Base-by-base conservation (phyloP, 2,329 filamentous ascomycete species). In the Aspergillus brunneoviolaceus region DNA sequence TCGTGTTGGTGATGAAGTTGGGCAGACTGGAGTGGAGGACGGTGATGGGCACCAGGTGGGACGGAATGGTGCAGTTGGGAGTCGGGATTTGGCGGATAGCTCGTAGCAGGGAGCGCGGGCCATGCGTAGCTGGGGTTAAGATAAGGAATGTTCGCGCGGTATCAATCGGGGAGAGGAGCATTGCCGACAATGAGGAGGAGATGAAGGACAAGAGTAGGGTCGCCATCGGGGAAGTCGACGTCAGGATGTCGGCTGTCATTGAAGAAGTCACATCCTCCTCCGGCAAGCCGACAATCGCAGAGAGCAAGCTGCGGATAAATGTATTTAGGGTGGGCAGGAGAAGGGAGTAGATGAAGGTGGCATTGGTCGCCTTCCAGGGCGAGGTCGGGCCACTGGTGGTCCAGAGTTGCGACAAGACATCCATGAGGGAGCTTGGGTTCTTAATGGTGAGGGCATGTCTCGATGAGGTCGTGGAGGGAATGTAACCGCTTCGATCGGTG, bases 311-410 rank as follows among this genome's bases (percentile, higher is more conserved):
- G 69, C 92, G 86, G 10, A 93, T 90, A 88, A 96, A 99, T 67
- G 91, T 93, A 74, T 98, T 95, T 31, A 96, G 80, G 7, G 96
- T 89, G 11, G 92, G 92, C 63, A 93, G 86, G 19, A 98, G 82
- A 51, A 97, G 86, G 0, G 88, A 90, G 77, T 98, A 96, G 53
- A 98, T 82, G 71, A 98, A 99, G 1, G 92, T 96, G 14, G 90
- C 87, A 73, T 98, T 98, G 42, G 92, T 91, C 9, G 89, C 85
- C 75, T 97, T 97, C 93, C 94, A 99, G 5, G 97, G 88, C 4
- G 95, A 95, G 83, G 92, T 93, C 0, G 89, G 89, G 39, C 92
- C 91, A 73, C 96, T 94, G 67, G 90, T 94, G 51, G 89, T 84
- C 91, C 95, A 98, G 21, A 98, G 79, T 72, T 96, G 90, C 6